Evolutionary conservation across 805 yeast genomes (phyloP), one percentile per base, ranked within the genome.

Genomic region (Candida stauntonica): DNA sequence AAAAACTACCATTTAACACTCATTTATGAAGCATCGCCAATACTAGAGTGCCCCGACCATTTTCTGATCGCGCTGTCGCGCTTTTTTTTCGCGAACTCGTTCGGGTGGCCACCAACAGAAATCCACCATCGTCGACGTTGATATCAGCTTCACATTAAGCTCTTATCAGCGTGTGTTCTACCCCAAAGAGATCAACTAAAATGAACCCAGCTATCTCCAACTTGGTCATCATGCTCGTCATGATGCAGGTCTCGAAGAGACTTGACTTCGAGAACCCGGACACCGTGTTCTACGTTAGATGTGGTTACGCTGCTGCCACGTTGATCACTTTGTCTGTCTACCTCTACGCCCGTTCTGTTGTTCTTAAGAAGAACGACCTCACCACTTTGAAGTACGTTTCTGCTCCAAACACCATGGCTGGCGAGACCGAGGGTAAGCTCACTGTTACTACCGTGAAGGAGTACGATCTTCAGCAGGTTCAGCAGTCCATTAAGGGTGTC

Each of bases 161-260:
- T n/a, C n/a, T n/a, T n/a, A n/a, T n/a, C n/a, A n/a, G n/a, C n/a
- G n/a, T n/a, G n/a, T n/a, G n/a, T n/a, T n/a, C n/a, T n/a, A 26
- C 13, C 6, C n/a, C 23, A 31, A 17, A 14, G 23, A 13, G 26
- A 17, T 7, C 9, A 17, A 21, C 19, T 31, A 51, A 28, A 43
- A 83, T 91, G 93, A 87, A 86, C 62, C 93, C 98, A 31, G 94
- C 95, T 50, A 68, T 89, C 51, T 66, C 87, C 50, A 89, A 91
- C 70, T 65, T 93, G 54, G 85, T 73, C 54, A 68, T 93, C 75
- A 91, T 89, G 96, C 80, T 89, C 60, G 84, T 78, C 72, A 86
- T 87, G 86, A 91, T 89, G 96, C 96, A 88, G 66, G 84, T 88
- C 48, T 79, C 96, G 48, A 86, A 87, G 64, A 79, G 77, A 60